Conservation (phyloP, 2,329 filamentous ascomycete genomes). For the Trichoderma aggressivum region DNA sequence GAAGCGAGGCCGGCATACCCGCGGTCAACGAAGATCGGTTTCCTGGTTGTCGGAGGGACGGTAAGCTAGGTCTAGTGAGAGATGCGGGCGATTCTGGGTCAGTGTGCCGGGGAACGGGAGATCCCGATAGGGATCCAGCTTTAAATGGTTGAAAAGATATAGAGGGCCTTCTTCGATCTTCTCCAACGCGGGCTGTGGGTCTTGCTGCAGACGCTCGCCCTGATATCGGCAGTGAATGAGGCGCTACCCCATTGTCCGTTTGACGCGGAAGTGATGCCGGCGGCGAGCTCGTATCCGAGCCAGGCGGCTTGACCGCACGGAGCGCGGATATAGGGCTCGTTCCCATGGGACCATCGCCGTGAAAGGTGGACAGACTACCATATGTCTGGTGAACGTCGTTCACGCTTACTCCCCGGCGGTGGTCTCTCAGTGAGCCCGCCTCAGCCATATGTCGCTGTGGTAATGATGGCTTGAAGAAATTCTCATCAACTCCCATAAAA, state of each 20-base stretch:
- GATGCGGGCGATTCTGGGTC: constrained; percentile 55
- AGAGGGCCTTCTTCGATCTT: constrained; percentile 67
- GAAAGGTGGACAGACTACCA: constrained; percentile 84
- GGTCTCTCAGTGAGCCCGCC: constrained; percentile 71
- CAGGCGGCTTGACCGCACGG: constrained; percentile 61
- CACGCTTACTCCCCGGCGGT: constrained; percentile 47
- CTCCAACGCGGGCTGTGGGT: constrained; percentile 44
- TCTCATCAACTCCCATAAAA: constrained; percentile 88
- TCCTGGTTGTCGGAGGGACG: constrained; percentile 50
- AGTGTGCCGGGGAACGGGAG: constrained; percentile 56
- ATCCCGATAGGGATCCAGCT: constrained; percentile 88
- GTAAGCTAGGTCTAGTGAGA: constrained; percentile 45
- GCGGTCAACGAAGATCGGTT: constrained; percentile 71
- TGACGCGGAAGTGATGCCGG: constrained; percentile 45
- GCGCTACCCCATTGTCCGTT: constrained; percentile 43
- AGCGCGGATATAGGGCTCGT: constrained; percentile 85
- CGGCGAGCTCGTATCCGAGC: constrained; percentile 61
- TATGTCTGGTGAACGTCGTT: constrained; percentile 74
- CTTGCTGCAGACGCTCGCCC: constrained; percentile 32
- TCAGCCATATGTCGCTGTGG: constrained; percentile 47
- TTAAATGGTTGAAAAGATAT: constrained; percentile 96
- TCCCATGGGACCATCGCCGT: constrained; percentile 72
- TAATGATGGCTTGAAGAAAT: constrained; percentile 78
- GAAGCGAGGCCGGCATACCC: constrained; percentile 70
- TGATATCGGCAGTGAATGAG: constrained; percentile 53